Conservation (phyloP, 169 alveolate species). For the Eimeria necatrix region DNA sequence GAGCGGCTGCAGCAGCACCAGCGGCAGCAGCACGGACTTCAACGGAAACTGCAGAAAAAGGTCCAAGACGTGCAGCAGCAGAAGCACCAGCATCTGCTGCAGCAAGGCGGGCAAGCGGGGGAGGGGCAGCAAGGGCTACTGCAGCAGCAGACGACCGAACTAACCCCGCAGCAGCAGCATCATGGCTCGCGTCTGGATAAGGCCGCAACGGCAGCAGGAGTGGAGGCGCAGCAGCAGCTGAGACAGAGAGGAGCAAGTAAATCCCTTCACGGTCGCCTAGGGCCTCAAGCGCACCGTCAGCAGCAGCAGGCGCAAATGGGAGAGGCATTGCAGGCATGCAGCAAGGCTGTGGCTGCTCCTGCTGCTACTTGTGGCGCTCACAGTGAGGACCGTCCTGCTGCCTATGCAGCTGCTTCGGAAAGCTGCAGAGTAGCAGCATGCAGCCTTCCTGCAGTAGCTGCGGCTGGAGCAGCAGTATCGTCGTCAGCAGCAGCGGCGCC, state of each 20-base stretch:
- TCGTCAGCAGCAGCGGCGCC: slow-evolving; percentile 14
- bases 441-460: neutral
- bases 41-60: neutral
- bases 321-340: neutral
- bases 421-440: slow-evolving; percentile 15
- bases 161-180: neutral
- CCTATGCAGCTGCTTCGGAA: neutral
- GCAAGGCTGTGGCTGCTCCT: neutral
- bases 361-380: slow-evolving; percentile 4
- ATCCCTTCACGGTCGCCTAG: no score
- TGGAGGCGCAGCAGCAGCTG: neutral
- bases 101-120: neutral
- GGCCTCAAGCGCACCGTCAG: neutral
- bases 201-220: neutral
- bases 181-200: neutral
- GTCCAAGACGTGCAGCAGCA: neutral
- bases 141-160: slow-evolving; percentile 1
- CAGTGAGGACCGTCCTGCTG: neutral
- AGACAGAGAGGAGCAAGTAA: no score
- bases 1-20: neutral
- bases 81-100: neutral
- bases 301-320: neutral
- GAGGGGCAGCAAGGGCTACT: neutral
- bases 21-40: slow-evolving; percentile 11
- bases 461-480: neutral